Conservation (phyloP, 805 yeast species). For the Saitoella complicata region DNA sequence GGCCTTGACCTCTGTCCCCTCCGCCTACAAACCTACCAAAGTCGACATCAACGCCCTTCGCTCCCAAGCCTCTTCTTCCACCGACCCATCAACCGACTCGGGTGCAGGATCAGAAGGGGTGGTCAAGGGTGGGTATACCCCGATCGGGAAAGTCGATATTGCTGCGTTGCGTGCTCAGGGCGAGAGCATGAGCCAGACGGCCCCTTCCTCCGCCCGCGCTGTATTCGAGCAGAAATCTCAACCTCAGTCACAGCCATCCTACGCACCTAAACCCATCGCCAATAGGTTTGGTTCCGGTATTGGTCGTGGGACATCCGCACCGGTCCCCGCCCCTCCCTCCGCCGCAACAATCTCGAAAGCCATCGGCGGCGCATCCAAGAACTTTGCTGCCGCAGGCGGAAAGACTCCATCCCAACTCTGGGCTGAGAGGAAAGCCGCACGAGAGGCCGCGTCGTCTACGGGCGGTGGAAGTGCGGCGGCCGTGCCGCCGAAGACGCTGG, state of each 20-base stretch:
- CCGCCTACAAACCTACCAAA: conserved; percentile 25
- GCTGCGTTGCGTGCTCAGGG: conserved; percentile 26
- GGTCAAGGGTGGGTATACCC: conserved; percentile 36
- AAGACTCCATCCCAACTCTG: conserved; percentile 89
- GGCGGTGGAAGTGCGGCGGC: conserved; percentile 4
- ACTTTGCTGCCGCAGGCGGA: conserved; percentile 52
- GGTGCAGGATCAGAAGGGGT: conserved; percentile 13
- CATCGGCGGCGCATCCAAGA: conserved; percentile 34
- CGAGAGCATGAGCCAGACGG: too few species aligned
- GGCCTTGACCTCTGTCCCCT: conserved; percentile 28
- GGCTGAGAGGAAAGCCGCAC: conserved; percentile 76
- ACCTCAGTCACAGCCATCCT: too few species aligned
- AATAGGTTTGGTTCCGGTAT: conserved; percentile 19
- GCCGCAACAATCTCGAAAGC: conserved; percentile 19
- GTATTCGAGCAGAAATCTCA: too few species aligned
- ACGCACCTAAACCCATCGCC: conserved; percentile 7
- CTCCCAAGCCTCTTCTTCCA: conserved; percentile 13
- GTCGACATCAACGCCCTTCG: conserved; percentile 21
- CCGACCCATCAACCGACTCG: conserved; percentile 11
- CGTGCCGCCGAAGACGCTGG: not conserved
- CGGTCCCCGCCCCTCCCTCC: conserved; percentile 21
- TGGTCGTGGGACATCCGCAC: conserved; percentile 22
- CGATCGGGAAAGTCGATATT: conserved; percentile 44
- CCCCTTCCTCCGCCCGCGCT: too few species aligned
- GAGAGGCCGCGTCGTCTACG: conserved; percentile 1